These are phyloP conservation scores for Friedmanniomyces endolithicus DNA, from an alignment of 495 filamentous ascomycete species.

Conservation along the genomic window DNA sequence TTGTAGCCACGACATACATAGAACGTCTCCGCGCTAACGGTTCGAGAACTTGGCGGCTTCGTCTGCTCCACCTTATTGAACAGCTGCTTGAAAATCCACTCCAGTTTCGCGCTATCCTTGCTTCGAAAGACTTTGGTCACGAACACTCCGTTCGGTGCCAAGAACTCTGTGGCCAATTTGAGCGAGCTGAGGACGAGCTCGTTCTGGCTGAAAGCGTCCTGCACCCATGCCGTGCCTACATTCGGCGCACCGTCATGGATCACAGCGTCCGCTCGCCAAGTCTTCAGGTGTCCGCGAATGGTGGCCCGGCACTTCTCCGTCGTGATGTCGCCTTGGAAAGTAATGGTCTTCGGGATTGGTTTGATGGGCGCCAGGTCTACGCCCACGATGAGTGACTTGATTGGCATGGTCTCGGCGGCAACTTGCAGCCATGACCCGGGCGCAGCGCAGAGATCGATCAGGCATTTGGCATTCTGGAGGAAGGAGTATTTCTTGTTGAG, in stretches of 20 bases:
- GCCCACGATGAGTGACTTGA: constrained; percentile 79
- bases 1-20: constrained; percentile 91
- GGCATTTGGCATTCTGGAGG: constrained; percentile 87
- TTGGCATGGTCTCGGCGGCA: constrained; percentile 86
- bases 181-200: constrained; percentile 85
- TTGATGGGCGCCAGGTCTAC: constrained; percentile 96
- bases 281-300: constrained; percentile 80
- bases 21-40: constrained; percentile 95
- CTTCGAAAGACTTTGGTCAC: constrained; percentile 96
- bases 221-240: constrained; percentile 94
- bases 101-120: constrained; percentile 90
- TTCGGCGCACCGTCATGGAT: constrained; percentile 97
- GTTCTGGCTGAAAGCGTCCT: constrained; percentile 96
- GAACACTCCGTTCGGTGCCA: constrained; percentile 81
- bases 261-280: constrained; percentile 96
- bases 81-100: constrained; percentile 97
- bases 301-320: constrained; percentile 94
- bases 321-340: constrained; percentile 96
- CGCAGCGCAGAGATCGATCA: constrained; percentile 93
- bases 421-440: constrained; percentile 99
- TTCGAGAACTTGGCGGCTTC: constrained; percentile 89
- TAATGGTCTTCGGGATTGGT: constrained; percentile 80
- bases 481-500: constrained; percentile 99
- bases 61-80: constrained; percentile 92
- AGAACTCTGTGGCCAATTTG: constrained; percentile 87